Percentiles rank a stretch among this genome's conserved stretches.
phyloP scores from a whole-genome alignment of 1,284 basidiomycete species.

The Chalciporus piperatoides region DNA sequence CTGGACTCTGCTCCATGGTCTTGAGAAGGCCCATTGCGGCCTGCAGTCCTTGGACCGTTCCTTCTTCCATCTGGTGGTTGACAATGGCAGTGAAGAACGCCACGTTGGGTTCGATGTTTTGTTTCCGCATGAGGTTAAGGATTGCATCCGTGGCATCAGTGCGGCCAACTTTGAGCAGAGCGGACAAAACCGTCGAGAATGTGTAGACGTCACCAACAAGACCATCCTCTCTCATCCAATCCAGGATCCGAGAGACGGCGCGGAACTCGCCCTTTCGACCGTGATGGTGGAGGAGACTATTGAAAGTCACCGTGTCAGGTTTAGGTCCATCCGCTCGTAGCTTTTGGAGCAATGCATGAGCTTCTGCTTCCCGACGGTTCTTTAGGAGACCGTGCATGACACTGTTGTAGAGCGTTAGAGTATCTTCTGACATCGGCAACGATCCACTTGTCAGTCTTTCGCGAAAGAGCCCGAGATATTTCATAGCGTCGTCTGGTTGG shows the following conservation, averaged over 20 bases:
- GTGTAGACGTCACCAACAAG: constrained; percentile 73
- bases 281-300: constrained; percentile 70
- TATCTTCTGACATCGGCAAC: constrained; percentile 20
- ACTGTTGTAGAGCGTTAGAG: constrained; percentile 58
- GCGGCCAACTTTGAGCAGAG: constrained; percentile 64
- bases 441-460: constrained; percentile 25
- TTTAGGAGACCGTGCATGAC: constrained; percentile 59
- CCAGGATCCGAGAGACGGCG: constrained; percentile 51
- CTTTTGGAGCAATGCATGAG: constrained; percentile 42
- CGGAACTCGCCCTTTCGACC: constrained; percentile 58
- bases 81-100: constrained; percentile 75
- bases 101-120: constrained; percentile 70
- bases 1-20: constrained; percentile 64
- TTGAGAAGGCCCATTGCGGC: constrained; percentile 63
- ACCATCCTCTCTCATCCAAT: constrained; percentile 48
- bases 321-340: constrained; percentile 52
- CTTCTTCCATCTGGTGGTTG: constrained; percentile 59
- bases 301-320: constrained; percentile 73
- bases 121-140: constrained; percentile 65
- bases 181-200: constrained; percentile 76
- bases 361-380: constrained; percentile 40
- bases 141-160: constrained; percentile 62
- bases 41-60: constrained; percentile 49
- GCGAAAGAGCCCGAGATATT: constrained; percentile 41
- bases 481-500: constrained; percentile 44